Evolutionary conservation across 495 filamentous ascomycete genomes (phyloP).

Genomic region (Apiosordaria backusii): DNA sequence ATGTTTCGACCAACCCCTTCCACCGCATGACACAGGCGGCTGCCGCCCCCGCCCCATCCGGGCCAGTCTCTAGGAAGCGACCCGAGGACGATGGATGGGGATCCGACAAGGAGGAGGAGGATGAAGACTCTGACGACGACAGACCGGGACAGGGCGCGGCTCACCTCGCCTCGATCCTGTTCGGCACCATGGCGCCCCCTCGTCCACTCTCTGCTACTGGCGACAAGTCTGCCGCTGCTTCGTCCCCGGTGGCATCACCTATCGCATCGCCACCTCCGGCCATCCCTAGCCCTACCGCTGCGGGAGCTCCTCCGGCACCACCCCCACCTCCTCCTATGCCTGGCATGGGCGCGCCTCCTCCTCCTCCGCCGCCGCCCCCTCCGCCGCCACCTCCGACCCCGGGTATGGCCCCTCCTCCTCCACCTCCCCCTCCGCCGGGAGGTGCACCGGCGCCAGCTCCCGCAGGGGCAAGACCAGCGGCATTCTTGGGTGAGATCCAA

Average conservation of each 20-base stretch:
- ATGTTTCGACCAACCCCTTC: slow-evolving; percentile 90
- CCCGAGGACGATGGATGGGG: slow-evolving; percentile 81
- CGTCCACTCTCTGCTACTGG: slow-evolving; percentile 81
- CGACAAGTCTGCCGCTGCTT: slow-evolving; percentile 53
- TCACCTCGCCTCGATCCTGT: slow-evolving; percentile 87
- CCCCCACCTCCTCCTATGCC: slow-evolving; percentile 37
- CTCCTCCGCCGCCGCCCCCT: slow-evolving; percentile 45
- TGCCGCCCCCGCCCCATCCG: slow-evolving; percentile 36
- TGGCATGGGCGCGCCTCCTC: slow-evolving; percentile 30
- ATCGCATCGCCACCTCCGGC: slow-evolving; percentile 36
- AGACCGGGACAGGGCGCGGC: slow-evolving; percentile 76
- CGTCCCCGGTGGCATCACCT: slow-evolving; percentile 40
- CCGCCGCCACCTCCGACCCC: slow-evolving; percentile 46
- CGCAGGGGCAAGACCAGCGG: slow-evolving; percentile 51
- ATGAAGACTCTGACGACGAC: slow-evolving; percentile 64
- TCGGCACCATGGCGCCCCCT: slow-evolving; percentile 95
- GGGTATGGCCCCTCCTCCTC: slow-evolving; percentile 41
- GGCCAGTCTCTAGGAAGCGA: slow-evolving; percentile 37
- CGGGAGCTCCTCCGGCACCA: slow-evolving; percentile 34
- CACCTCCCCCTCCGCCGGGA: slow-evolving; percentile 48
- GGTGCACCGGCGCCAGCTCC: slow-evolving; percentile 39
- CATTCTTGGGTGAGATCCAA: slow-evolving; percentile 76
- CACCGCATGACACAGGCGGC: slow-evolving; percentile 71
- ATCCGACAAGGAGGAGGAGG: slow-evolving; percentile 72
- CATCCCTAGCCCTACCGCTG: slow-evolving; percentile 35